Percentiles rank a stretch among this genome's conserved stretches.
These are phyloP conservation scores for Epichloe baconii DNA, from an alignment of 2,329 filamentous ascomycete genomes.

Conservation along the genomic window DNA sequence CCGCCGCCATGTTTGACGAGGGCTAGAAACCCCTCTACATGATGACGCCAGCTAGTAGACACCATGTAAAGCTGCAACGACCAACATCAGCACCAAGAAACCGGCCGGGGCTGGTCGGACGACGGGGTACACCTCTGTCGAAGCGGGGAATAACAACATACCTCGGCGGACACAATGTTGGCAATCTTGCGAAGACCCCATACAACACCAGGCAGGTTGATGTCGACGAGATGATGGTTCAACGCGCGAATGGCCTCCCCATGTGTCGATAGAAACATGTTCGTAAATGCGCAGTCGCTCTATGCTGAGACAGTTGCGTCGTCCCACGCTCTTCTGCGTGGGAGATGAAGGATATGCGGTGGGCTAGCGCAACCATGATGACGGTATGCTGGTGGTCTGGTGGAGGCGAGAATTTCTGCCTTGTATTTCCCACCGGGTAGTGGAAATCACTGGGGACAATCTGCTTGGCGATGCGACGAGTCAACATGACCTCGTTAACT, in stretches of 20 bases:
- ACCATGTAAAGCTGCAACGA: not conserved
- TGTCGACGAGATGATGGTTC: not conserved
- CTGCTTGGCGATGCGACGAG: conserved; percentile 1
- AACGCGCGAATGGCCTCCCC: not conserved
- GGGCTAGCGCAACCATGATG: not conserved
- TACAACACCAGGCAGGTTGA: not conserved
- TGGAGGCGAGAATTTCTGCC: not conserved
- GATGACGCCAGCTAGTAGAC: not conserved
- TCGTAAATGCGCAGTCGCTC: not conserved
- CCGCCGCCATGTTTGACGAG: not conserved
- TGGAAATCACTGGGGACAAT: not conserved
- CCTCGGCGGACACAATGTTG: conserved; percentile 1
- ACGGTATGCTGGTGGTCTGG: not conserved
- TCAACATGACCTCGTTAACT: conserved; percentile 1
- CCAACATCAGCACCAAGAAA: not conserved
- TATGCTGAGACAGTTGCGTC: not conserved
- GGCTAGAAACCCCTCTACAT: not conserved
- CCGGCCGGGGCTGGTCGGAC: not conserved
- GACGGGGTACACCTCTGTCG: not conserved
- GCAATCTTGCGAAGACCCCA: not conserved
- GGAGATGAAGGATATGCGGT: not conserved
- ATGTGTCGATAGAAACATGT: not conserved
- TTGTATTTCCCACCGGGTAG: not conserved
- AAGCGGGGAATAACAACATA: not conserved
- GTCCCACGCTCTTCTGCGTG: not conserved